Evolutionary conservation across 805 yeast genomes (phyloP).

Genomic region (Wickerhamomyces subpelliculosus): DNA sequence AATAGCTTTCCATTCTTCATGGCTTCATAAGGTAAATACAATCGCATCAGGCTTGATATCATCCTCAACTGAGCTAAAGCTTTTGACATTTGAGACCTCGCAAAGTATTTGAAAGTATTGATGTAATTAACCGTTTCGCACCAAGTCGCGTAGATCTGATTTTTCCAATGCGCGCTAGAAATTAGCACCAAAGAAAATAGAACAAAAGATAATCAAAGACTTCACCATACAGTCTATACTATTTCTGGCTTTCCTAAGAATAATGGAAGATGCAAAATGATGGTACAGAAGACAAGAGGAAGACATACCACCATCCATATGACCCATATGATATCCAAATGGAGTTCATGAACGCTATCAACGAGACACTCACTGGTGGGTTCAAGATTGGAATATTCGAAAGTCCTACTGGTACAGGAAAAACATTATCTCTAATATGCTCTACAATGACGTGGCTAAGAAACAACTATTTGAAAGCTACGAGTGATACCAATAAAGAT

Average conservation of each 20-base stretch:
- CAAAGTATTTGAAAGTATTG: too few relatives aligned
- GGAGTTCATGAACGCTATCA: constrained; percentile 71
- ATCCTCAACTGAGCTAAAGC: too few relatives aligned
- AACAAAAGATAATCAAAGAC: too few relatives aligned
- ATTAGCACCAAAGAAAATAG: too few relatives aligned
- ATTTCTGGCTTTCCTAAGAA: background rate
- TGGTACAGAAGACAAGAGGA: background rate
- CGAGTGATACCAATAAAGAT: constrained; percentile 12
- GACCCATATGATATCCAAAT: constrained; percentile 74
- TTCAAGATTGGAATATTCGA: constrained; percentile 77
- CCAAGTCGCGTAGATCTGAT: too few relatives aligned
- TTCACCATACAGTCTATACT: too few relatives aligned
- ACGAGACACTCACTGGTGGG: constrained; percentile 45
- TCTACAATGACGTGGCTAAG: constrained; percentile 80
- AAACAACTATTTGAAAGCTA: constrained; percentile 32
- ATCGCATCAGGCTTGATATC: too few relatives aligned
- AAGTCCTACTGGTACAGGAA: constrained; percentile 94
- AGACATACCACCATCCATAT: constrained; percentile 65
- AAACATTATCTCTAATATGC: constrained; percentile 82
- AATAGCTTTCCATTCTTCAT: too few relatives aligned
- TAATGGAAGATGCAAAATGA: constrained; percentile 3
- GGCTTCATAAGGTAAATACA: too few relatives aligned
- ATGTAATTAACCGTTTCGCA: too few relatives aligned
- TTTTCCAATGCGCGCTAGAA: too few relatives aligned
- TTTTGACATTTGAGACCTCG: too few relatives aligned